Evolutionary conservation across 257 asterid species (phyloP).

Genomic region (Solanum habrochaites): DNA sequence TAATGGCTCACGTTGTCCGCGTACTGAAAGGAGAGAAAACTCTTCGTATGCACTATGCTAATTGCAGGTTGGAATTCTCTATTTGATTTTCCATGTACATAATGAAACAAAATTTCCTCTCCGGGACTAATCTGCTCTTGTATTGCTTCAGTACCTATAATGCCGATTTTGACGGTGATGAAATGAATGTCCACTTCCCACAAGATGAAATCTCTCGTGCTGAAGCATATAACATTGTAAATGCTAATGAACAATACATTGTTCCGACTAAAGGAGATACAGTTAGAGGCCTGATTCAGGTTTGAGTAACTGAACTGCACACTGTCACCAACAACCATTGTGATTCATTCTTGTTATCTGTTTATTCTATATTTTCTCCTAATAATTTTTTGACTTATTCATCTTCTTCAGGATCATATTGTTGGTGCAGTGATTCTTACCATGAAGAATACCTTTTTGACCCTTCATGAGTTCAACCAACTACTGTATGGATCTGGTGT

Average conservation of each 20-base stretch:
- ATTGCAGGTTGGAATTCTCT: conserved; percentile 73
- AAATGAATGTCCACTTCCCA: conserved; percentile 97
- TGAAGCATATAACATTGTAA: conserved; percentile 92
- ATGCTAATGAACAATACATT: conserved; percentile 94
- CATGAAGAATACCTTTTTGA: conserved; percentile 75
- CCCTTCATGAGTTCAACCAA: conserved; percentile 68
- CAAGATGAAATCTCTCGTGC: conserved; percentile 99
- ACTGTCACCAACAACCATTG: not conserved
- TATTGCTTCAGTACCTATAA: conserved; percentile 67
- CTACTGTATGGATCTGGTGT: conserved; percentile 90
- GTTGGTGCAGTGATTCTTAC: conserved; percentile 88
- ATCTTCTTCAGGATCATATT: conserved; percentile 70
- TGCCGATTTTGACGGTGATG: conserved; percentile 99
- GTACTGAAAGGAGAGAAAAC: conserved; percentile 94
- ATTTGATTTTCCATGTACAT: not conserved
- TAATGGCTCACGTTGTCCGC: conserved; percentile 98
- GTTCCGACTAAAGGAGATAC: conserved; percentile 98
- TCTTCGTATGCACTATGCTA: conserved; percentile 98
- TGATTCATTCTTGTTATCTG: not conserved
- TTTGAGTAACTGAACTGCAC: conserved; percentile 16
- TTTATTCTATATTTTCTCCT: not conserved
- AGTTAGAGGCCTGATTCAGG: conserved; percentile 98
- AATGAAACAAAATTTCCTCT: conserved; percentile 5
- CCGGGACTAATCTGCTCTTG: conserved; percentile 11
- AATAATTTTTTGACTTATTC: not conserved